Base-by-base conservation (phyloP, 805 yeast genomes). In the Yarrowia divulgata region DNA sequence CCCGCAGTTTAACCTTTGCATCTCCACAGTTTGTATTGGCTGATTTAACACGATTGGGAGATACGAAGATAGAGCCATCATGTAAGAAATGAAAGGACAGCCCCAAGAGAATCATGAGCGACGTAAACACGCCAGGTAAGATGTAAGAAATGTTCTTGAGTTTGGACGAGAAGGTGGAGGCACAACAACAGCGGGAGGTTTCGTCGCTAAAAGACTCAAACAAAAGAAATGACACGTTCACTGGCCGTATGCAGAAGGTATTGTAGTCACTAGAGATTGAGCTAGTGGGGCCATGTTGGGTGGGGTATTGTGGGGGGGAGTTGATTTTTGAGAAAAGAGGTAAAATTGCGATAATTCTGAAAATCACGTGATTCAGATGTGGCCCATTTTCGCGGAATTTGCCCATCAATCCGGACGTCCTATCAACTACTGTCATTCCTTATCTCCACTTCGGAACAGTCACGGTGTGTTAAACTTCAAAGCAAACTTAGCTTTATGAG, bases 21-120 rank as follows among this genome's bases (percentile, higher is more conserved):
- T 54, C 60, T 54, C 60, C 60, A 39, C 60, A 54, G 37, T 54
- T 52, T 54, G 60, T 54, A 54, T 54, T 54, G 60, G 60, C 60
- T 54, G 60, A 54, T 54, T 54, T 52, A 35, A 14, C 29, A 23
- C 19, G 60, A 54, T 54, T 54, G 60, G 60, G 60, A 54, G 60
- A 54, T 54, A 54, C 14, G 60, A 35, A 52, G 60, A 54, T 54
- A 54, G 45, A 23, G 29, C 29, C 29, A 23, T 4, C 60, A 54
- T 39, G 60, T 37, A 19, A 14, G 45, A 54, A 54, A 54, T 54
- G 60, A 39, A 37, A 54, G 45, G 29, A 23, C 29, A 23, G 29
- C 2, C 4, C 2, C 29, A 16, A 4, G 60, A 12, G 10, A 19
- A 8, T 8, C 29, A 37, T 18, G 34, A 12, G 60, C 32, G 45